Conservation (phyloP, 2,329 filamentous ascomycete species). For the Sporothrix brasiliensis region DNA sequence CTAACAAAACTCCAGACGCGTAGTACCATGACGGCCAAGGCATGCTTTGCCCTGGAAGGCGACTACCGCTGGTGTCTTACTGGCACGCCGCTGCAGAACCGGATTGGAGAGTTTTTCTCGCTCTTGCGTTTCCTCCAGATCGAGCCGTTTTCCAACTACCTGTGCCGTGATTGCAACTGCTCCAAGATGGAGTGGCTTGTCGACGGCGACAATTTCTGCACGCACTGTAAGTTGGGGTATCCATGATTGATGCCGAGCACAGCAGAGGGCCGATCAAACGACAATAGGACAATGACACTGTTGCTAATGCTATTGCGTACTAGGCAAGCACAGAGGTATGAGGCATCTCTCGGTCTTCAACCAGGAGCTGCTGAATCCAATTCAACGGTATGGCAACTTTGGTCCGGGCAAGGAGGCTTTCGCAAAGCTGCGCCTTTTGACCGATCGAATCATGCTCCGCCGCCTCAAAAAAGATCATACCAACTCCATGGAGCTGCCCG, state of each 20-base stretch:
- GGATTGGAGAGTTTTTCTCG: constrained; percentile 96
- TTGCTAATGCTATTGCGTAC: neutral
- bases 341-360: constrained; percentile 62
- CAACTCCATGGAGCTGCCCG: constrained; percentile 91
- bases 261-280: neutral
- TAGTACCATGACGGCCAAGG: constrained; percentile 88
- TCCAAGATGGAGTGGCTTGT: constrained; percentile 82
- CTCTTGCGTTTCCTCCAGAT: constrained; percentile 89
- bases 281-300: neutral
- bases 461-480: constrained; percentile 93
- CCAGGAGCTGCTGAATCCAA: constrained; percentile 89
- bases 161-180: constrained; percentile 86
- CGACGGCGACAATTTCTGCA: constrained; percentile 61
- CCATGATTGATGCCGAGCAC: neutral
- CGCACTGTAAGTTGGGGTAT: constrained; percentile 19
- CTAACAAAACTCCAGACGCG: constrained; percentile 54
- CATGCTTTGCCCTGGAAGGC: constrained; percentile 87
- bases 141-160: constrained; percentile 86
- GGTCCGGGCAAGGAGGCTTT: constrained; percentile 71
- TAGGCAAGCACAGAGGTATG: constrained; percentile 52
- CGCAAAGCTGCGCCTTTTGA: constrained; percentile 81
- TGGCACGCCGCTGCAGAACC: constrained; percentile 93
- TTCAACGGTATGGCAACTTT: constrained; percentile 62
- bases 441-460: constrained; percentile 91
- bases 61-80: constrained; percentile 94